Base-by-base conservation (phyloP, 345 rosid species). In the Pelargonium nanum region DNA sequence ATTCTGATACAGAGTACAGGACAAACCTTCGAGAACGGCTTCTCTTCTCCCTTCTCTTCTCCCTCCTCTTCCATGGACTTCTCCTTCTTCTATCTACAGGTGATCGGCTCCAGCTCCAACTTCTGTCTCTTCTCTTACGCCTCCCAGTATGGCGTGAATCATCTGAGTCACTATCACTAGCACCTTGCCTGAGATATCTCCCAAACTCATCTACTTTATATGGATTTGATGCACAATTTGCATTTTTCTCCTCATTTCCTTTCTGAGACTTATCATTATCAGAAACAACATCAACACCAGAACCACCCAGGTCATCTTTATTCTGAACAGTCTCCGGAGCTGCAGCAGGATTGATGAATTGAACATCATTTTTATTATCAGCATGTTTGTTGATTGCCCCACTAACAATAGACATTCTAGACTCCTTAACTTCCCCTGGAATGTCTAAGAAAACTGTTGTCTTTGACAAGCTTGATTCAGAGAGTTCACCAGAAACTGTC, bases 81-180 rank as follows among this genome's bases (percentile, higher is more conserved):
- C 81, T 79, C 70, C 71, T 73, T 72, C 79, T 68, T 32, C 80
- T 75, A 65, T 57, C 68, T 48, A 28, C 28, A 23, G 85, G 84
- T 61, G 87, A 76, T 52, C 51, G 68, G 65, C 83, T 81, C 25
- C 65, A 71, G 72, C 75, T 72, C 19, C 68, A 24, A 25, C 70
- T 71, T 71, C 78, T 78, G 52, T 75, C 74, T 59, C 75, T 77
- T 65, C 63, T 77, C 59, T 56, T 60, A 59, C n/a, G 72, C 66
- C 72, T 70, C 59, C 70, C 56, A 26, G 44, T 23, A 62, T 68
- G 40, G 26, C 0, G 58, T 25, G 59, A 72, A 70, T 82, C 84
- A 60, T 85, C 84, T 21, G 83, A 78, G 40, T 85, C 85, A 68
- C 85, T 82, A 24, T 80, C 87, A 75, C 80, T 82, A 54, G 56